Conservation (phyloP, 1,284 basidiomycete species). For the Abortiporus biennis region DNA sequence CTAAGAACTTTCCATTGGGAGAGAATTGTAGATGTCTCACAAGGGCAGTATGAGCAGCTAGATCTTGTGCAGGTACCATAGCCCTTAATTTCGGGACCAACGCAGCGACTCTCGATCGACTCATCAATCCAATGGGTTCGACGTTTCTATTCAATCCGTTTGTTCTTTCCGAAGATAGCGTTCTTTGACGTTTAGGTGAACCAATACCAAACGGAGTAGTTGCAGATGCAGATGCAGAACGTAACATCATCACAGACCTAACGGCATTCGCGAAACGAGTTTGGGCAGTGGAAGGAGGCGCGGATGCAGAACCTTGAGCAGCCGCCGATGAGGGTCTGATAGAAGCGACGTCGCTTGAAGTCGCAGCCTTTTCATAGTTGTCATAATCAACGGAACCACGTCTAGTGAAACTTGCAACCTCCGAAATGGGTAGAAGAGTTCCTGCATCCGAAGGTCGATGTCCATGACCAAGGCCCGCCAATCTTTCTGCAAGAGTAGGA, state of each 20-base stretch:
- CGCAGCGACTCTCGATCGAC: slow-evolving; percentile 49
- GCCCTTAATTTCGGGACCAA: slow-evolving; percentile 54
- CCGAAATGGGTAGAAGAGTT: slow-evolving; percentile 16
- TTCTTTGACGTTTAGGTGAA: slow-evolving; percentile 32
- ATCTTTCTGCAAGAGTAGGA: slow-evolving; percentile 14
- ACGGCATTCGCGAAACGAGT: slow-evolving; percentile 37
- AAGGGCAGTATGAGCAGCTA: slow-evolving; percentile 58
- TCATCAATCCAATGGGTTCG: no score
- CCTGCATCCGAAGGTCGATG: slow-evolving; percentile 14
- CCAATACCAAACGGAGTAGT: slow-evolving; percentile 17
- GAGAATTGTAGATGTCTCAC: slow-evolving; percentile 70
- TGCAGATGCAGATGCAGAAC: slow-evolving; percentile 24
- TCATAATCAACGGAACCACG: no score
- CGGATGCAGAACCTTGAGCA: slow-evolving; percentile 9
- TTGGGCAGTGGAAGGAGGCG: slow-evolving; percentile 17
- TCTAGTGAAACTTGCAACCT: slow-evolving; percentile 3
- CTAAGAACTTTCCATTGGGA: slow-evolving; percentile 62
- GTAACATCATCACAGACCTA: slow-evolving; percentile 41
- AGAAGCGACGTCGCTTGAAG: slow-evolving; percentile 17
- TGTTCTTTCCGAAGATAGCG: slow-evolving; percentile 37
- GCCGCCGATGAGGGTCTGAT: slow-evolving; percentile 14
- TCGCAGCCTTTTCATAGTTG: slow-evolving; percentile 17
- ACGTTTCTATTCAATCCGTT: slow-evolving; percentile 37
- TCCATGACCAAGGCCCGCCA: neutral
- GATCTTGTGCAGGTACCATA: slow-evolving; percentile 52